These are phyloP conservation scores for Podospora bellae-mahoneyi DNA, from an alignment of 495 filamentous ascomycete genomes.

Conservation along the genomic window DNA sequence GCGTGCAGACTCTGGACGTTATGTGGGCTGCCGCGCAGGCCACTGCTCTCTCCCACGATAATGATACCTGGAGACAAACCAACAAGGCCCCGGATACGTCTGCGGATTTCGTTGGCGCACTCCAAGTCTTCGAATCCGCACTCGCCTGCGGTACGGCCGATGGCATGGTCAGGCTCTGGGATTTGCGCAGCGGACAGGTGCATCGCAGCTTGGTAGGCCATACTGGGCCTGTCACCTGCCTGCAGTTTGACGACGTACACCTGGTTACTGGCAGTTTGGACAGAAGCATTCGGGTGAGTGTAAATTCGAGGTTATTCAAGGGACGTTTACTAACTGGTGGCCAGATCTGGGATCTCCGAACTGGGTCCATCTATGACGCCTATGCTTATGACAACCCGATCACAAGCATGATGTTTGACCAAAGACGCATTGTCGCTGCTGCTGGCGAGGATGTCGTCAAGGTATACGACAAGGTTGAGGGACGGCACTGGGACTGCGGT, in stretches of 20 bases:
- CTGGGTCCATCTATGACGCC: constrained; percentile 91
- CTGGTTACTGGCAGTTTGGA: constrained; percentile 92
- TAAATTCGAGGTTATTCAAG: background rate
- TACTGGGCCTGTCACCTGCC: constrained; percentile 88
- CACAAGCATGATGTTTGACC: constrained; percentile 97
- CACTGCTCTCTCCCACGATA: constrained; percentile 57
- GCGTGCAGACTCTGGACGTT: constrained; percentile 97
- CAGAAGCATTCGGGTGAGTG: constrained; percentile 85
- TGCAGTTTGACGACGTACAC: constrained; percentile 96
- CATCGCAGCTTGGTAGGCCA: constrained; percentile 95
- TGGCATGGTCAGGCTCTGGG: constrained; percentile 96
- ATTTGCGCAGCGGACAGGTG: constrained; percentile 92
- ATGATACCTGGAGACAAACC: constrained; percentile 55
- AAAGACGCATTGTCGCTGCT: constrained; percentile 83
- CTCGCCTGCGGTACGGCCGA: constrained; percentile 98
- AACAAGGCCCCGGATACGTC: constrained; percentile 55
- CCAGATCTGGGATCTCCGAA: constrained; percentile 98
- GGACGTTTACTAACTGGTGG: background rate
- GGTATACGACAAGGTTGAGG: constrained; percentile 96
- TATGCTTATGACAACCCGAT: constrained; percentile 93
- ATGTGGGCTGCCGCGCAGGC: constrained; percentile 97
- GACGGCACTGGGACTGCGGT: constrained; percentile 95
- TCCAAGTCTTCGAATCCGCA: constrained; percentile 96
- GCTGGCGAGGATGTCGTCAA: constrained; percentile 91
- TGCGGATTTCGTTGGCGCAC: constrained; percentile 88